A percentile compares a stretch with the other conserved stretches of the same genome.
phyloP scores from a whole-genome alignment of 148 eudicot genomes.

The Dysphania ambrosioides region DNA sequence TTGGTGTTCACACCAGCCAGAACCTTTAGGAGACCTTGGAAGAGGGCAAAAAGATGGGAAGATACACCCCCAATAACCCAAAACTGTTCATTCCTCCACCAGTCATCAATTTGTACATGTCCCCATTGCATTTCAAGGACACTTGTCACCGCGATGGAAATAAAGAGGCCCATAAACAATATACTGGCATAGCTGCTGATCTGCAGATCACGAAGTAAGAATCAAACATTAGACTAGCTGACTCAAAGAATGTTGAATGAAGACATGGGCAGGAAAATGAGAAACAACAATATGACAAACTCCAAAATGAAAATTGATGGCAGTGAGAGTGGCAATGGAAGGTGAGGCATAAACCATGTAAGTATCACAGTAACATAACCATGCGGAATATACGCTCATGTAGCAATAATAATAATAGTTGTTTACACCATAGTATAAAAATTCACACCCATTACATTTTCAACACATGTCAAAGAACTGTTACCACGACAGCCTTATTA shows the following conservation, averaged over 20 bases:
- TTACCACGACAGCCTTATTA: too few species aligned
- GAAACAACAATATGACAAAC: not conserved
- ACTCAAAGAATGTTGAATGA: not conserved
- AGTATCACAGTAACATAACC: too few species aligned
- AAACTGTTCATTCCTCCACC: constrained; percentile 99
- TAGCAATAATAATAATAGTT: not conserved
- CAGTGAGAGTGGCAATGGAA: too few species aligned
- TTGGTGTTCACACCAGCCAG: constrained; percentile 90
- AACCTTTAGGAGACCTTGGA: constrained; percentile 96
- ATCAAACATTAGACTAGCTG: constrained; percentile 12
- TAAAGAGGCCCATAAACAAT: constrained; percentile 80
- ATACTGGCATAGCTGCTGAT: constrained; percentile 96
- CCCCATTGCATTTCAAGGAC: constrained; percentile 96
- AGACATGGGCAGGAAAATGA: not conserved
- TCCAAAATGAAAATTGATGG: too few species aligned
- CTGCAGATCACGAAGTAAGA: constrained; percentile 40
- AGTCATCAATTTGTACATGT: constrained; percentile 88
- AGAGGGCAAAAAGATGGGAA: constrained; percentile 83
- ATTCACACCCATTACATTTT: too few species aligned
- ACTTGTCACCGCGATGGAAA: constrained; percentile 83
- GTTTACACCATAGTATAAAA: not conserved
- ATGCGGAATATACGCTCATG: not conserved
- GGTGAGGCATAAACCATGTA: too few species aligned
- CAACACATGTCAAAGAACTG: too few species aligned
- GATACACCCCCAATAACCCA: constrained; percentile 99